These are phyloP conservation scores for Exophiala spinifera DNA, from an alignment of 2,329 filamentous ascomycete genomes.

Conservation along the genomic window DNA sequence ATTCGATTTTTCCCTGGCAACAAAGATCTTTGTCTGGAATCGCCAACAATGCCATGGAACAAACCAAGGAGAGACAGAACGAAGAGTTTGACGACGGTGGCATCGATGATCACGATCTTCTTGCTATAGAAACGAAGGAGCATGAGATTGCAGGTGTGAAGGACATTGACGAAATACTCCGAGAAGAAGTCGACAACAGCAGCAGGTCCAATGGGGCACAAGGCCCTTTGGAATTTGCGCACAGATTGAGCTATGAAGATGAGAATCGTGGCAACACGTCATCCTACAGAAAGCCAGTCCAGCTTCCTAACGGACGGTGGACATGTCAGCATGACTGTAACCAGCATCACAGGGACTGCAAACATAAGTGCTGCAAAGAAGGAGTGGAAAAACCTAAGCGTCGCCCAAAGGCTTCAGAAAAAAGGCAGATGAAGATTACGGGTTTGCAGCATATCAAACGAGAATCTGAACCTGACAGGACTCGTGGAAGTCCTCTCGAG, in stretches of 20 bases:
- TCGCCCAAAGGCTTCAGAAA: constrained; percentile 31
- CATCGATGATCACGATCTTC: constrained; percentile 53
- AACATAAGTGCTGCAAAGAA: constrained; percentile 69
- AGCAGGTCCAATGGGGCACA: constrained; percentile 25
- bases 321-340: constrained; percentile 70
- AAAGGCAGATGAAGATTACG: constrained; percentile 18
- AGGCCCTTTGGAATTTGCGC: constrained; percentile 11
- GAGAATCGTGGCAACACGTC: constrained; percentile 10
- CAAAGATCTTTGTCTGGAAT: constrained; percentile 17
- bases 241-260: background rate
- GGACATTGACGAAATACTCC: constrained; percentile 28
- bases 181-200: constrained; percentile 3
- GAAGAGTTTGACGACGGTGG: constrained; percentile 56
- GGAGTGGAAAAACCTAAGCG: constrained; percentile 64
- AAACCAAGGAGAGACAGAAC: background rate
- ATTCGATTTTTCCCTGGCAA: constrained; percentile 41
- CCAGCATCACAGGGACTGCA: constrained; percentile 59
- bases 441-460: constrained; percentile 4
- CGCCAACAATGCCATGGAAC: constrained; percentile 3
- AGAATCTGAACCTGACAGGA: background rate
- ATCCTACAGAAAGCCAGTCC: constrained; percentile 41
- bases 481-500: background rate
- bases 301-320: constrained; percentile 69
- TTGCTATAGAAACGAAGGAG: constrained; percentile 41
- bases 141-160: constrained; percentile 55